A percentile compares a stretch with the other conserved stretches of the same genome.
phyloP scores from a whole-genome alignment of 2,329 filamentous ascomycete genomes.

The Alternaria arbusti region DNA sequence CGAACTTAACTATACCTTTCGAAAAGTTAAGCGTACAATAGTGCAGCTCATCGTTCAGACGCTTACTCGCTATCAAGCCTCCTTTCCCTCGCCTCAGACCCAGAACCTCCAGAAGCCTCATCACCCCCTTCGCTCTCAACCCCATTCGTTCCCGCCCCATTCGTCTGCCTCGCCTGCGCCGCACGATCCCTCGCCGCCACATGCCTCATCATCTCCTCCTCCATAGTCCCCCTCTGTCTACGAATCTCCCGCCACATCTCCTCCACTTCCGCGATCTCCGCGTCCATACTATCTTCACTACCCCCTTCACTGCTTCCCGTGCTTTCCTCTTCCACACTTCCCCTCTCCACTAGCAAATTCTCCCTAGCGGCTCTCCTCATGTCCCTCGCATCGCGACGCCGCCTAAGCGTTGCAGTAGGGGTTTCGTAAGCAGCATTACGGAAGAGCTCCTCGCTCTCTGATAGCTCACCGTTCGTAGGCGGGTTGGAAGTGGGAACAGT shows the following conservation, averaged over 20 bases:
- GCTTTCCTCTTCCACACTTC: neutral
- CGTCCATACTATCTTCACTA: neutral
- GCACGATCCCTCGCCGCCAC: neutral
- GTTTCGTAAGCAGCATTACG: neutral
- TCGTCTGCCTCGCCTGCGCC: neutral
- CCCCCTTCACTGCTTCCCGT: rapidly evolving
- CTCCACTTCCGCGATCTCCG: neutral
- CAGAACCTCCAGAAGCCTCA: neutral
- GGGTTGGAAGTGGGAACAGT: neutral
- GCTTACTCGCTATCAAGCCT: neutral
- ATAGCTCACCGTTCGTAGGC: neutral
- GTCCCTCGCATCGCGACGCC: neutral
- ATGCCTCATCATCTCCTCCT: neutral
- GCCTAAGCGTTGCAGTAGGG: neutral
- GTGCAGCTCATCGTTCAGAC: rapidly evolving
- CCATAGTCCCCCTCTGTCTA: neutral
- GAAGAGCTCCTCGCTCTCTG: neutral
- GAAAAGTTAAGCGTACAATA: neutral
- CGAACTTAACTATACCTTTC: rapidly evolving
- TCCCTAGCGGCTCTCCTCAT: neutral
- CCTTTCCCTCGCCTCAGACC: neutral
- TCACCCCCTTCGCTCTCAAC: neutral
- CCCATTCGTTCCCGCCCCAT: neutral
- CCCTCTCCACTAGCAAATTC: neutral
- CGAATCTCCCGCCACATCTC: neutral